Percentiles rank a stretch among this genome's conserved stretches.
These are phyloP conservation scores for Hygrophorus pudorinus DNA, from an alignment of 768 basidiomycete genomes.

Conservation along the genomic window DNA sequence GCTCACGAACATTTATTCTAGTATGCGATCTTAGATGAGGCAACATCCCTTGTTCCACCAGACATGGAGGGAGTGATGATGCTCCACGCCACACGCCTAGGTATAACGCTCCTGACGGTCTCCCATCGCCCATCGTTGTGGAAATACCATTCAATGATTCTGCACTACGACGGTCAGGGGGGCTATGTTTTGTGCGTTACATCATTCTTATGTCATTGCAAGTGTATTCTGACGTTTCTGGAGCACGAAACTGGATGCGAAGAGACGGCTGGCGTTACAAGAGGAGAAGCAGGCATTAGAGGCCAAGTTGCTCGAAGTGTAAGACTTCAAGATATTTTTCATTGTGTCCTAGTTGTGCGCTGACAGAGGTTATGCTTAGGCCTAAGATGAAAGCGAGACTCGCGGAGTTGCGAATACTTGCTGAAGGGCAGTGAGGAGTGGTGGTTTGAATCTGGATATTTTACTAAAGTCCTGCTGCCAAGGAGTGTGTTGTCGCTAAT, in stretches of 20 bases:
- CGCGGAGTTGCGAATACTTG: slow-evolving; percentile 45
- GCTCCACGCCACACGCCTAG: slow-evolving; percentile 77
- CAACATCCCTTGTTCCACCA: slow-evolving; percentile 87
- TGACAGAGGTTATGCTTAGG: slow-evolving; percentile 24
- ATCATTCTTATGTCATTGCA: background rate
- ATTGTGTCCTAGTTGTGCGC: slow-evolving; percentile 2
- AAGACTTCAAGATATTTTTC: slow-evolving; percentile 32
- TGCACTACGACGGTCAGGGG: slow-evolving; percentile 91
- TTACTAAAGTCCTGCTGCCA: no score
- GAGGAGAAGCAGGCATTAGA: slow-evolving; percentile 91
- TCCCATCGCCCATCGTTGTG: slow-evolving; percentile 92
- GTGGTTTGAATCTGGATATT: background rate
- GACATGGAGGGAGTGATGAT: slow-evolving; percentile 95
- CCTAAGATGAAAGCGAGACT: slow-evolving; percentile 77
- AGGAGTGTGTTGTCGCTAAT: no score
- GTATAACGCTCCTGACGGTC: slow-evolving; percentile 89
- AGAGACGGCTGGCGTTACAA: slow-evolving; percentile 81
- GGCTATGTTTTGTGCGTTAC: slow-evolving; percentile 84
- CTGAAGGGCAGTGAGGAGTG: slow-evolving; percentile 8
- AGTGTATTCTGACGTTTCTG: slow-evolving; percentile 1
- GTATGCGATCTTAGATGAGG: slow-evolving; percentile 97
- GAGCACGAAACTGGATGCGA: slow-evolving; percentile 84
- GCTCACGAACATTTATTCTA: slow-evolving; percentile 19
- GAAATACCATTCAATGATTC: slow-evolving; percentile 82
- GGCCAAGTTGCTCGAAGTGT: slow-evolving; percentile 80